These are phyloP conservation scores for Aspergillus sp. DNA, from an alignment of 2,329 filamentous ascomycete genomes.

Conservation along the genomic window DNA sequence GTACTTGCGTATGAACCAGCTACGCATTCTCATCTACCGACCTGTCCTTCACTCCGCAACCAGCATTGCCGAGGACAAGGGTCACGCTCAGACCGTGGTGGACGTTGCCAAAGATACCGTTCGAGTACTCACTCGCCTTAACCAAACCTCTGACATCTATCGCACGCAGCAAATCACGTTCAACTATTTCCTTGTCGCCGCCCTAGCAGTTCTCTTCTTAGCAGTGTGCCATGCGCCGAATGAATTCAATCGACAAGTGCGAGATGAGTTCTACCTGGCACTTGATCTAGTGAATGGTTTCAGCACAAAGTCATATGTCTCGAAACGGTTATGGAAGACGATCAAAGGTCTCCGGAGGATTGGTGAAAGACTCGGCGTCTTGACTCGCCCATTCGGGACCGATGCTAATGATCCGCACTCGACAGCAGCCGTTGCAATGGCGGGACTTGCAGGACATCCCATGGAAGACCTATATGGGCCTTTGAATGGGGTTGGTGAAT, in stretches of 20 bases:
- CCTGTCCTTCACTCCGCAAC: slow-evolving; percentile 83
- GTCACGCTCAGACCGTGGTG: slow-evolving; percentile 71
- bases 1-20: slow-evolving; percentile 85
- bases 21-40: slow-evolving; percentile 86
- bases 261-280: slow-evolving; percentile 70
- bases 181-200: slow-evolving; percentile 70
- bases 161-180: slow-evolving; percentile 66
- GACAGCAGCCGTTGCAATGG: slow-evolving; percentile 68
- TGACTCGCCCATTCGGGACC: slow-evolving; percentile 42
- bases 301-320: slow-evolving; percentile 64
- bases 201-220: slow-evolving; percentile 66
- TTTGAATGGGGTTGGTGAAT: slow-evolving; percentile 42
- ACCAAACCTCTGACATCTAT: slow-evolving; percentile 67
- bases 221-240: slow-evolving; percentile 67
- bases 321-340: slow-evolving; percentile 67
- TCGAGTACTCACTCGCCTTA: slow-evolving; percentile 63
- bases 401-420: slow-evolving; percentile 61
- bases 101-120: slow-evolving; percentile 70
- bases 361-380: slow-evolving; percentile 63
- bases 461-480: slow-evolving; percentile 60
- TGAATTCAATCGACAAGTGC: slow-evolving; percentile 63
- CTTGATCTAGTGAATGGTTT: slow-evolving; percentile 67
- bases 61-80: slow-evolving; percentile 77
- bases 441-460: slow-evolving; percentile 65
- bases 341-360: slow-evolving; percentile 67